These are phyloP conservation scores for Phytophthora constricta DNA, from an alignment of 352 stramenopile genomes.

Conservation along the genomic window DNA sequence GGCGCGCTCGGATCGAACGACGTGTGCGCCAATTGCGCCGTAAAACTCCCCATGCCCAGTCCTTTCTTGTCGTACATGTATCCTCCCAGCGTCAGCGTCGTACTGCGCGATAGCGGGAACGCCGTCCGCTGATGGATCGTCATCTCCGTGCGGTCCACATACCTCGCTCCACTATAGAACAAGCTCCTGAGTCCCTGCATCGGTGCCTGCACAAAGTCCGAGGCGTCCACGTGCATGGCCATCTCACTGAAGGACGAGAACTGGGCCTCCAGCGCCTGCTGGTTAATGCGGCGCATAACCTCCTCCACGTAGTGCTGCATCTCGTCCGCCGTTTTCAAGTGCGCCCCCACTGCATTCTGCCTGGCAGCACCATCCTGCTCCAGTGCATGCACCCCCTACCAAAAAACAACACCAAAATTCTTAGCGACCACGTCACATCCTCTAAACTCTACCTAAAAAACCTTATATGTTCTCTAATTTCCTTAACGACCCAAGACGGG, in stretches of 20 bases:
- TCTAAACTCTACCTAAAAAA: not conserved
- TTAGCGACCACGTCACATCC: not conserved
- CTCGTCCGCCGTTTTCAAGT: conserved; percentile 57
- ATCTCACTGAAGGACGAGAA: conserved; percentile 87
- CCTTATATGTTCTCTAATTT: conserved; percentile 16
- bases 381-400: conserved; percentile 60
- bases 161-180: conserved; percentile 52
- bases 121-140: conserved; percentile 79
- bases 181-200: conserved; percentile 65
- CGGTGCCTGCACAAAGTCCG: conserved; percentile 67
- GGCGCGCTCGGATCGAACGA: conserved; percentile 69
- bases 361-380: conserved; percentile 58
- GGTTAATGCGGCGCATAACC: conserved; percentile 66
- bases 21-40: conserved; percentile 65
- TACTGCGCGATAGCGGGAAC: conserved; percentile 63
- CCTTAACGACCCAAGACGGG: no score
- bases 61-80: conserved; percentile 87
- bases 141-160: conserved; percentile 76
- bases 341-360: conserved; percentile 45
- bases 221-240: conserved; percentile 81
- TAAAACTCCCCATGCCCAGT: conserved; percentile 76
- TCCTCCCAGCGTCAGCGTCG: conserved; percentile 73
- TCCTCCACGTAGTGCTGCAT: conserved; percentile 61
- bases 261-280: conserved; percentile 73
- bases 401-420: conserved; percentile 2